Conservation (phyloP, 1,139 yeast species). For the Kluyveromyces marxianus region DNA sequence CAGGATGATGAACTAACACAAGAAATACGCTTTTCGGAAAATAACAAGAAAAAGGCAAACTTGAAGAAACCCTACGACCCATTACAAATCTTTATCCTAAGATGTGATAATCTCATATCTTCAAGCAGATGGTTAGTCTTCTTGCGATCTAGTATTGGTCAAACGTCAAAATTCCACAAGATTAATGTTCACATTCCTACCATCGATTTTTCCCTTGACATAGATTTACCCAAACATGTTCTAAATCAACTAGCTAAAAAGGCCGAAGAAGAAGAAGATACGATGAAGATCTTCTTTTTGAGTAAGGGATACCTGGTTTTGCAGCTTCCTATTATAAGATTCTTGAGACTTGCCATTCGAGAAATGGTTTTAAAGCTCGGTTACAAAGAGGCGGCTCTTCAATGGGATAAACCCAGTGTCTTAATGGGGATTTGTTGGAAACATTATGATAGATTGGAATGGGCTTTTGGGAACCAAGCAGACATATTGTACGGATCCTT, state of each 20-base stretch:
- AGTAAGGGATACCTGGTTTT: slow-evolving; percentile 17
- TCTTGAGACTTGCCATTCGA: slow-evolving; percentile 15
- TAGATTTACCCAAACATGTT: slow-evolving; percentile 35
- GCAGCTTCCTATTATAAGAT: slow-evolving; percentile 16
- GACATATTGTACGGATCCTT: slow-evolving; percentile 10
- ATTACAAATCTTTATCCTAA: slow-evolving; percentile 42
- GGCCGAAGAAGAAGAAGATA: slow-evolving; percentile 20
- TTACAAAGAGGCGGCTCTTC: slow-evolving; percentile 11
- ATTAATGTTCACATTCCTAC: slow-evolving; percentile 47
- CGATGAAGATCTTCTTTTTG: slow-evolving; percentile 11
- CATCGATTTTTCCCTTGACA: slow-evolving; percentile 38
- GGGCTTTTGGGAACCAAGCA: slow-evolving; percentile 47
- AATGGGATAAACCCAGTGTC: slow-evolving; percentile 20
- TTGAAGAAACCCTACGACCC: slow-evolving; percentile 4
- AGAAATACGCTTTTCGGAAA: slow-evolving; percentile 10
- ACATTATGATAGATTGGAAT: slow-evolving; percentile 67
- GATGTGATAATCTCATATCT: slow-evolving; percentile 44
- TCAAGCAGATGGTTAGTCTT: slow-evolving; percentile 60
- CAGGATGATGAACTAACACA: slow-evolving; percentile 19
- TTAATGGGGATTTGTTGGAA: slow-evolving; percentile 54
- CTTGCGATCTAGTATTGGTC: slow-evolving; percentile 39
- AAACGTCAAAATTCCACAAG: slow-evolving; percentile 13
- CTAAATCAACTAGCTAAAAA: slow-evolving; percentile 6
- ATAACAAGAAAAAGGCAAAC: slow-evolving; percentile 14
- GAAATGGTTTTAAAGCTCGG: slow-evolving; percentile 19